phyloP scores from a whole-genome alignment of 176 grass and related monocot species.

The Carex pumila region DNA sequence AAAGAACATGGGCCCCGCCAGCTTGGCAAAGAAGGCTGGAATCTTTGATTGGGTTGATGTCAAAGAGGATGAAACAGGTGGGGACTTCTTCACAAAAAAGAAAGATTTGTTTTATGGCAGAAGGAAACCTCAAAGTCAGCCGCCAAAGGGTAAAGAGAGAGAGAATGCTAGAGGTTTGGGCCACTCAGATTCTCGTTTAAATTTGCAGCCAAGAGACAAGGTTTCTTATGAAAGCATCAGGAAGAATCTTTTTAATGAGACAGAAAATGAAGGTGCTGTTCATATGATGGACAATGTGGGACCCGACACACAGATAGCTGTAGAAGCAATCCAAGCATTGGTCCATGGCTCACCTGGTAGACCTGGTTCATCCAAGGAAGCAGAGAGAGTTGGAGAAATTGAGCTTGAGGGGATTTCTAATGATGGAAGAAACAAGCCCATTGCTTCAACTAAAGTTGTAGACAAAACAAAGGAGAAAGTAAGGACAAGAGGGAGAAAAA shows the following conservation, averaged over 20 bases:
- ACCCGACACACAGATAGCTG: conserved; percentile 79
- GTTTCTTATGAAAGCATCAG: conserved; percentile 32
- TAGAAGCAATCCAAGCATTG: conserved; percentile 67
- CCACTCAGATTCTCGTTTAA: conserved; percentile 37
- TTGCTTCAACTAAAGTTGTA: conserved; percentile 22
- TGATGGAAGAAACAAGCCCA: not conserved
- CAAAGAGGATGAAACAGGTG: conserved; percentile 56
- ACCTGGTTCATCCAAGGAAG: conserved; percentile 25
- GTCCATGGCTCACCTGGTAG: conserved; percentile 42
- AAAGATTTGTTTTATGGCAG: conserved; percentile 44
- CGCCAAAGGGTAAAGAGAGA: conserved; percentile 23
- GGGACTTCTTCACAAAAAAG: conserved; percentile 64
- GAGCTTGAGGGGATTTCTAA: conserved; percentile 1
- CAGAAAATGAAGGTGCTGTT: conserved; percentile 30
- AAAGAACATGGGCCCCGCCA: conserved; percentile 32
- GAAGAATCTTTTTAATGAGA: conserved; percentile 60
- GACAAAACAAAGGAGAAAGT: conserved; percentile 19
- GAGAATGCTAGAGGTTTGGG: conserved; percentile 27
- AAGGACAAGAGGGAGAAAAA: conserved; percentile 32
- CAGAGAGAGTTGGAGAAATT: conserved; percentile 16
- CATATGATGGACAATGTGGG: conserved; percentile 38
- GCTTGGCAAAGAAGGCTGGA: conserved; percentile 28
- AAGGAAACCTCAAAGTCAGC: conserved; percentile 24
- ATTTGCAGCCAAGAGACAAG: conserved; percentile 32
- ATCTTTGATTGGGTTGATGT: conserved; percentile 61